Base-by-base conservation (phyloP, 768 basidiomycete genomes). In the Sarcodon sp. region DNA sequence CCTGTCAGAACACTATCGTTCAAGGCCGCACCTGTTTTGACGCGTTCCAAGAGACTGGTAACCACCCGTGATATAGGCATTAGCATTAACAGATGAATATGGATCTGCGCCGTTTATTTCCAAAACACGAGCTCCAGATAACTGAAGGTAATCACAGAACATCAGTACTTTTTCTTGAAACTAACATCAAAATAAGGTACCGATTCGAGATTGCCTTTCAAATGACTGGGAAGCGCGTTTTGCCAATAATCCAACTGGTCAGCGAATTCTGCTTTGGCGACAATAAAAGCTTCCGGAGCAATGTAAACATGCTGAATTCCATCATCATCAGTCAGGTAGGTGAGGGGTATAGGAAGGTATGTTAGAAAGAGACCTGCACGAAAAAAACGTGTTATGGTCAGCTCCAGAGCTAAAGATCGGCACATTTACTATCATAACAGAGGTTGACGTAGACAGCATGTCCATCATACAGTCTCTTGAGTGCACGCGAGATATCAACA, bases 401-500 rank as follows among this genome's bases (percentile, higher is more conserved):
- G 34, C 43, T 32, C 33, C 7, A 33, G 49, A 41, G 34, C 32
- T 35, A 13, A 47, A 31, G 39, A 44, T 36, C 0, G 34, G 31
- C 18, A 4, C 33, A 56, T 66, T 54, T 54, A 71, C 71, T 66
- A 52, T 77, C 77, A 57, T 72, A 79, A 58, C 77, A 80, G 18
- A 61, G 54, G 55, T 78, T 77, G 27, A 75, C 64, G 61, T 73
- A 73, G 8, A 70, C 68, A 55, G 73, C 75, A 55, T 79, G 79
- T 0, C 77, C 77, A 54, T 80, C 79, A 50, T 75, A 73, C 33
- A 76, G 63, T 7, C 73, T 64, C 55, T 76, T 77, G 50, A 79
- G 64, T 1, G 77, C 64, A 13, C 68, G 64, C 33, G 71, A 77
- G 10, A 79, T 58, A 53, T 77, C 76, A 33, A 77, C 53, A 55